These are phyloP conservation scores for Mortierella sp. DNA, from an alignment of 371 early-diverging fungal species.

Conservation along the genomic window DNA sequence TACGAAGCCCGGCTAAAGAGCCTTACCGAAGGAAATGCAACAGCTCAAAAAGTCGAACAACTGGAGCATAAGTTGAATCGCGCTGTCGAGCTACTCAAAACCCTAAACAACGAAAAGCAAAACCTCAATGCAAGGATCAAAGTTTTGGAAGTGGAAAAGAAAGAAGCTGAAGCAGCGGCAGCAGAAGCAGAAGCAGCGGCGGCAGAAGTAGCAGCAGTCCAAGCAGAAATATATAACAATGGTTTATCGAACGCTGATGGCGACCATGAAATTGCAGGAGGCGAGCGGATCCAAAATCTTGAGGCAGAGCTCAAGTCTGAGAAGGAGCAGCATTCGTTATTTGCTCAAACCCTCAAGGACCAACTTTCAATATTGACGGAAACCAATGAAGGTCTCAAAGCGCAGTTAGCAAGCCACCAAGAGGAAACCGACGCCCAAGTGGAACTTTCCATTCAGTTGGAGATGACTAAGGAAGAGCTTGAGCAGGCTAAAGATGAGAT, in stretches of 20 bases:
- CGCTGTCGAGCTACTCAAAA: constrained; percentile 40
- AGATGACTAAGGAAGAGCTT: constrained; percentile 40
- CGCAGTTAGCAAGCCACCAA: constrained; percentile 9
- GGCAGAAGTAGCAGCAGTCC: neutral
- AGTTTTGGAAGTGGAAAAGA: constrained; percentile 26
- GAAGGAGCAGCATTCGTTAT: constrained; percentile 17
- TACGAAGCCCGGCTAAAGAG: constrained; percentile 46
- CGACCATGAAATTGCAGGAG: neutral
- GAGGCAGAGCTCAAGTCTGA: constrained; percentile 26
- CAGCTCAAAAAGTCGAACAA: constrained; percentile 48
- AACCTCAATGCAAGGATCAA: constrained; percentile 24
- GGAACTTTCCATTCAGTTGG: constrained; percentile 33
- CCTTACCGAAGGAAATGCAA: constrained; percentile 40
- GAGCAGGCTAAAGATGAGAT: constrained; percentile 41
- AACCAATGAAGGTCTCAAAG: constrained; percentile 21
- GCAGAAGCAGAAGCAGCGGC: constrained; percentile 6
- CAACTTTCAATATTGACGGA: constrained; percentile 25
- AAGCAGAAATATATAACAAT: neutral
- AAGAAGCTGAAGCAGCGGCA: constrained; percentile 9
- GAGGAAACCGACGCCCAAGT: constrained; percentile 19
- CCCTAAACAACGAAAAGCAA: constrained; percentile 34
- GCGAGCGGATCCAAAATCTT: constrained; percentile 7
- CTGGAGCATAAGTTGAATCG: constrained; percentile 35
- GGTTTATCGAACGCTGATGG: neutral
- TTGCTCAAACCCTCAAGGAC: constrained; percentile 20